Percentiles rank a stretch among this genome's conserved stretches.
Conservation (phyloP, 2,329 filamentous ascomycete species). For the Teratosphaeria epicoccoides region DNA sequence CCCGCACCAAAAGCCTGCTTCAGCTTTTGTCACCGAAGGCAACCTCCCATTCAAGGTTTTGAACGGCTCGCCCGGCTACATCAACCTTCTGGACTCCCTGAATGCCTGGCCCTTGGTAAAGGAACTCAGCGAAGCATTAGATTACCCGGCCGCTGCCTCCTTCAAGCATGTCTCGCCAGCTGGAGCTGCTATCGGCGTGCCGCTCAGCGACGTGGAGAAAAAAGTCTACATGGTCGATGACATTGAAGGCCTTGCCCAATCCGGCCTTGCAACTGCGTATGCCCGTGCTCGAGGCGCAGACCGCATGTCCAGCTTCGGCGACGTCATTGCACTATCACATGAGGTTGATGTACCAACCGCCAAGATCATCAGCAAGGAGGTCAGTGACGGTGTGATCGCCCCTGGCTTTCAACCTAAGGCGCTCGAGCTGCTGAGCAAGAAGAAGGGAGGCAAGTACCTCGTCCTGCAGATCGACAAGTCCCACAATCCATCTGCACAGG, state of each 20-base stretch:
- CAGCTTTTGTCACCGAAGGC: conserved; percentile 63
- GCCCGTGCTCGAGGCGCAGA: conserved; percentile 91
- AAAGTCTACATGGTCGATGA: conserved; percentile 99
- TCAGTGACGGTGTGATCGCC: conserved; percentile 93
- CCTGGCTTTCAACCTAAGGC: conserved; percentile 77
- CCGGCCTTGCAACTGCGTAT: conserved; percentile 83
- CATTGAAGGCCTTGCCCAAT: conserved; percentile 77
- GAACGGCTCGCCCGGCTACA: conserved; percentile 81
- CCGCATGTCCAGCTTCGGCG: conserved; percentile 97
- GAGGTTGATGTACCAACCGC: conserved; percentile 85
- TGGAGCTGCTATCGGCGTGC: conserved; percentile 85
- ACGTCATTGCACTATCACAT: conserved; percentile 87
- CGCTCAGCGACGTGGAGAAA: conserved; percentile 74
- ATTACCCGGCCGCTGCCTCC: conserved; percentile 81
- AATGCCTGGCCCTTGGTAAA: conserved; percentile 97
- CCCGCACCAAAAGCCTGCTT: conserved; percentile 94
- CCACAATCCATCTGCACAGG: conserved; percentile 63
- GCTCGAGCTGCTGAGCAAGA: conserved; percentile 86
- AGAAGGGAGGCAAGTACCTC: conserved; percentile 96
- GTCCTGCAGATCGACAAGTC: conserved; percentile 88
- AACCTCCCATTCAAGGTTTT: conserved; percentile 91
- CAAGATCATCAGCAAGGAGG: conserved; percentile 95
- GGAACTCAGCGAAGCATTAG: conserved; percentile 82
- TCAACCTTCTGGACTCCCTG: conserved; percentile 91
- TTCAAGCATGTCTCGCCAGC: conserved; percentile 99